phyloP scores from a whole-genome alignment of 495 filamentous ascomycete genomes.

The Penicillium pancosmium region DNA sequence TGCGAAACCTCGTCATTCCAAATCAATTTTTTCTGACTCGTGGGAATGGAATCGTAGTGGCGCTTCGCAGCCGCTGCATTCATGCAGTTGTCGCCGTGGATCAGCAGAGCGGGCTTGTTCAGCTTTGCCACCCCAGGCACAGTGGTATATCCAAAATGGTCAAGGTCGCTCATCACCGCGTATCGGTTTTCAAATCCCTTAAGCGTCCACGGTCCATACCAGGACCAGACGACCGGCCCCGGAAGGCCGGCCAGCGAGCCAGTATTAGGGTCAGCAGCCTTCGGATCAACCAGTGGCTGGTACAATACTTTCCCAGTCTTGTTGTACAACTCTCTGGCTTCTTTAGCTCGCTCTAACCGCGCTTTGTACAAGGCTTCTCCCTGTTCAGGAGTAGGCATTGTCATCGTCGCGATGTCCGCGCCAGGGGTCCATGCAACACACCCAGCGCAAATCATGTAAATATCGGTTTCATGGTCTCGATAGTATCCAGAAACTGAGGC shows the following conservation, averaged over 20 bases:
- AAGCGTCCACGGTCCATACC: slow-evolving; percentile 28
- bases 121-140: slow-evolving; percentile 26
- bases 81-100: slow-evolving; percentile 29
- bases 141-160: slow-evolving; percentile 27
- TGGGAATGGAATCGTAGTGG: slow-evolving; percentile 27
- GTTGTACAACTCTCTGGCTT: slow-evolving; percentile 22
- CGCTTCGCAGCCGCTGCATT: slow-evolving; percentile 26
- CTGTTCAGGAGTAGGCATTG: slow-evolving; percentile 26
- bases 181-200: slow-evolving; percentile 30
- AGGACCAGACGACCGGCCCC: slow-evolving; percentile 27
- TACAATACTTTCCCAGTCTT: slow-evolving; percentile 28
- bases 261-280: slow-evolving; percentile 21
- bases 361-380: slow-evolving; percentile 25
- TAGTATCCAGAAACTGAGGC: slow-evolving; percentile 29
- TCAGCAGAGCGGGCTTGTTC: slow-evolving; percentile 25
- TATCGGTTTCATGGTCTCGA: slow-evolving; percentile 28
- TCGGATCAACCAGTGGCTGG: slow-evolving; percentile 26
- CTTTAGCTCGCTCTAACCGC: slow-evolving; percentile 21
- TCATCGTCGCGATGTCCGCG: slow-evolving; percentile 21
- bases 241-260: slow-evolving; percentile 25
- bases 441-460: slow-evolving; percentile 30
- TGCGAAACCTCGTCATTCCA: slow-evolving; percentile 30
- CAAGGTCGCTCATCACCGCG: slow-evolving; percentile 27
- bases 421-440: slow-evolving; percentile 25
- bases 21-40: slow-evolving; percentile 24